Conservation (phyloP, 257 asterid genomes). For the Mentha longifolia region DNA sequence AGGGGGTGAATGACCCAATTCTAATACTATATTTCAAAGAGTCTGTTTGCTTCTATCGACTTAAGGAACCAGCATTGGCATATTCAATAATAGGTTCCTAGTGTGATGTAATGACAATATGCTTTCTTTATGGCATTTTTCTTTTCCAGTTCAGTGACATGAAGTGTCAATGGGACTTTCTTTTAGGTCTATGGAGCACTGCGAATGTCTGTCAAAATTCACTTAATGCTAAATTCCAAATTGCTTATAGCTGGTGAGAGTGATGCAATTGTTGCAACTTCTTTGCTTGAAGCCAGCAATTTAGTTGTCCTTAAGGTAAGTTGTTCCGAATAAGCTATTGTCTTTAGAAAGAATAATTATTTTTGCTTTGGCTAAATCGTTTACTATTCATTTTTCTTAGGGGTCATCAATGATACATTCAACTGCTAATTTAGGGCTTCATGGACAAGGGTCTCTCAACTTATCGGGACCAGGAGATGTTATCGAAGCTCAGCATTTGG, state of each 20-base stretch:
- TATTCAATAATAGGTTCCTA: constrained; percentile 12
- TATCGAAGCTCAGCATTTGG: constrained; percentile 91
- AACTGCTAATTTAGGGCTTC: constrained; percentile 86
- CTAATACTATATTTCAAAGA: neutral
- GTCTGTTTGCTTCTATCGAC: constrained; percentile 12
- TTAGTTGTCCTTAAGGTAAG: constrained; percentile 86
- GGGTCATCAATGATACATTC: constrained; percentile 91
- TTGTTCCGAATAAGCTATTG: constrained; percentile 26
- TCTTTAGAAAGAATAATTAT: constrained; percentile 12
- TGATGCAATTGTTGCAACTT: constrained; percentile 74
- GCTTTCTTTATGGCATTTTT: constrained; percentile 23
- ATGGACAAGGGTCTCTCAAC: constrained; percentile 95
- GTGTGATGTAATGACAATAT: constrained; percentile 19
- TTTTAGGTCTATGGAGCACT: constrained; percentile 84
- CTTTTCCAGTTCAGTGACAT: constrained; percentile 37
- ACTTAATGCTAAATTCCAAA: constrained; percentile 85
- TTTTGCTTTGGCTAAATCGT: constrained; percentile 28
- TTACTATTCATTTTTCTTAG: constrained; percentile 42
- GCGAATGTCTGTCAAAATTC: constrained; percentile 92
- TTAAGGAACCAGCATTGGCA: neutral
- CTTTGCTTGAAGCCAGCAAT: constrained; percentile 92
- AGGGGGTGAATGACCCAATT: too few species aligned
- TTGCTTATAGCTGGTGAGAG: constrained; percentile 73
- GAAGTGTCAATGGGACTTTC: constrained; percentile 38
- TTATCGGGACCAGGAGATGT: constrained; percentile 86